Percentiles rank a stretch among this genome's conserved stretches.
Conservation (phyloP, 805 yeast genomes). For the Candida boleticola region DNA sequence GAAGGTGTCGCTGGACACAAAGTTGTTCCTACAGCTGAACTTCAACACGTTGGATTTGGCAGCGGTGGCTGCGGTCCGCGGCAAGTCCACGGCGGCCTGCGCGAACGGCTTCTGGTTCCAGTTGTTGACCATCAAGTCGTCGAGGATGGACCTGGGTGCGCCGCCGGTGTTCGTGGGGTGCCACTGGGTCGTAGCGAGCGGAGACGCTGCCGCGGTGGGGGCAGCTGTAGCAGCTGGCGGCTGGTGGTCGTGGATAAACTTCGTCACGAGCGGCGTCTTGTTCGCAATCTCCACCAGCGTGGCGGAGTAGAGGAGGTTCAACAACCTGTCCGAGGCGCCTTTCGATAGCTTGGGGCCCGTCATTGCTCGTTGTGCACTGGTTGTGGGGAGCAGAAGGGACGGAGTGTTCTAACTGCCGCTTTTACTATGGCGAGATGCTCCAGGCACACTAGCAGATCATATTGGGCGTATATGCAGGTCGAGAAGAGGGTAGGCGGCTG, state of each 20-base stretch:
- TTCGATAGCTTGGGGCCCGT: conserved; percentile 13
- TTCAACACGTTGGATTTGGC: conserved; percentile 31
- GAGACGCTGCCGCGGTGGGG: background rate
- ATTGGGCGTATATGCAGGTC: too few relatives aligned
- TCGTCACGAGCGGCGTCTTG: conserved; percentile 25
- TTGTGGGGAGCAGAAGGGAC: background rate
- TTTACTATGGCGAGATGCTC: too few relatives aligned
- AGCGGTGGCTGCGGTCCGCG: conserved; percentile 6
- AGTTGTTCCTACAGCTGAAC: conserved; percentile 37
- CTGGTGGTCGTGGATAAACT: conserved; percentile 23
- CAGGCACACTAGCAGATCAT: too few relatives aligned
- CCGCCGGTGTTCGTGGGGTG: background rate
- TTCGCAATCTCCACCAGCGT: conserved; percentile 27
- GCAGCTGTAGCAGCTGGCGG: background rate
- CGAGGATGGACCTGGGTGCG: conserved; percentile 19
- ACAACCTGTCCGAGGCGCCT: conserved; percentile 23
- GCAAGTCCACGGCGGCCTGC: conserved; percentile 23
- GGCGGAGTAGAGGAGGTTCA: conserved; percentile 29
- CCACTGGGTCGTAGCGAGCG: conserved; percentile 3
- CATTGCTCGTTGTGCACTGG: too few relatives aligned
- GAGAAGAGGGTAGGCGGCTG: too few relatives aligned
- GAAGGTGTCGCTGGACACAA: conserved; percentile 39
- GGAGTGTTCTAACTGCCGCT: too few relatives aligned
- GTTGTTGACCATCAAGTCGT: conserved; percentile 25
- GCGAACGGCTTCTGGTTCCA: conserved; percentile 30